phyloP scores from a whole-genome alignment of 192 early-diverging fungal species.

The Backusella tuberculispora region DNA sequence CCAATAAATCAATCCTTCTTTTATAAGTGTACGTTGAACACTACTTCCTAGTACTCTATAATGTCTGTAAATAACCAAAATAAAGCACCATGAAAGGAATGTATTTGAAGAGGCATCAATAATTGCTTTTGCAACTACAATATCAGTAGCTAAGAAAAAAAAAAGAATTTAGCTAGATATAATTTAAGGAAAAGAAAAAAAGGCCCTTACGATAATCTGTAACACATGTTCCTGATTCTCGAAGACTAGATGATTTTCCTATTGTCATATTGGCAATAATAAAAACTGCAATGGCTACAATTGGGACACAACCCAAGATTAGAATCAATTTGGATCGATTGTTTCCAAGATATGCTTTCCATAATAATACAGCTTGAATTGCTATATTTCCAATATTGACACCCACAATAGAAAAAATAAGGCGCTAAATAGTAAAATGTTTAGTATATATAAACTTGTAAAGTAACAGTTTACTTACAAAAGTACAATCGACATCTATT shows the following conservation, averaged over 20 bases:
- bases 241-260: slow-evolving; percentile 19
- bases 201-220: slow-evolving; percentile 35
- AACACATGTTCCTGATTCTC: slow-evolving; percentile 20
- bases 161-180: background rate
- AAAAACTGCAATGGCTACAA: slow-evolving; percentile 30
- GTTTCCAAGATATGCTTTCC: slow-evolving; percentile 42
- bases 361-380: slow-evolving; percentile 32
- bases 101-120: slow-evolving; percentile 34
- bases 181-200: background rate
- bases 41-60: slow-evolving; percentile 36
- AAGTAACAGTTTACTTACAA: no score
- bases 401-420: slow-evolving; percentile 36
- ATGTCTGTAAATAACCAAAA: slow-evolving; percentile 40
- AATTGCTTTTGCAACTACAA: slow-evolving; percentile 31
- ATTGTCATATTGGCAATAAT: slow-evolving; percentile 32
- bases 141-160: slow-evolving; percentile 15
- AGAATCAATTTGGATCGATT: slow-evolving; percentile 35
- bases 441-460: no score
- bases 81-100: slow-evolving; percentile 36
- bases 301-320: slow-evolving; percentile 18
- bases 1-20: slow-evolving; percentile 40
- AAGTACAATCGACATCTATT: slow-evolving; percentile 25
- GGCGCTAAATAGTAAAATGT: slow-evolving; percentile 16
- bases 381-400: slow-evolving; percentile 39
- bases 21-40: slow-evolving; percentile 36